Conservation (phyloP, 2,329 filamentous ascomycete species). For the Xylaria sp. region DNA sequence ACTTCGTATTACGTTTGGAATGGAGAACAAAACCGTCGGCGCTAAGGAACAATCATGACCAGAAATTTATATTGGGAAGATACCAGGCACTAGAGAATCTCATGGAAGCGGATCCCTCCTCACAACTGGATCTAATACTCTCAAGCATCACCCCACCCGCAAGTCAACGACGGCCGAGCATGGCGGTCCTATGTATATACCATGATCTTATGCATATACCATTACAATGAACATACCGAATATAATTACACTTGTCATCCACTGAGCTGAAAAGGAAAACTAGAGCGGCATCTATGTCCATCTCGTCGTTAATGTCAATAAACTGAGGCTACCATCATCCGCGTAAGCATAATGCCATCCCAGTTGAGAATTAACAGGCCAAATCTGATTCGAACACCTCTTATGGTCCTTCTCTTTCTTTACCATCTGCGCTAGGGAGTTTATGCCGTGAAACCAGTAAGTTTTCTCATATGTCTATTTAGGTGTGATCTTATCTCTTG, state of each 20-base stretch:
- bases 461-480: not conserved
- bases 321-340: not conserved
- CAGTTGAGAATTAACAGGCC: not conserved
- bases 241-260: not conserved
- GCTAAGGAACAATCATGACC: slow-evolving; percentile 37
- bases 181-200: slow-evolving; percentile 26
- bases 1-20: slow-evolving; percentile 36
- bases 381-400: not conserved
- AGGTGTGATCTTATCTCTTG: too few relatives aligned
- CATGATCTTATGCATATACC: slow-evolving; percentile 18
- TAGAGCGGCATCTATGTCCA: not conserved
- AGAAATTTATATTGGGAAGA: slow-evolving; percentile 3
- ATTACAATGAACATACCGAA: slow-evolving; percentile 9
- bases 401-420: not conserved
- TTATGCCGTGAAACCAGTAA: not conserved
- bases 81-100: slow-evolving; percentile 19
- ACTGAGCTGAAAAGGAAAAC: not conserved
- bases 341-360: not conserved
- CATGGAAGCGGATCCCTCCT: slow-evolving; percentile 1
- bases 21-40: slow-evolving; percentile 41
- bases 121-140: slow-evolving; percentile 26
- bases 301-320: not conserved
- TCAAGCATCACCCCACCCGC: not conserved
- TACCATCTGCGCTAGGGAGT: not conserved
- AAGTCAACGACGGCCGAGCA: slow-evolving; percentile 7